phyloP scores from a whole-genome alignment of 2,329 filamentous ascomycete species.

The Ophiostoma fasciatum region DNA sequence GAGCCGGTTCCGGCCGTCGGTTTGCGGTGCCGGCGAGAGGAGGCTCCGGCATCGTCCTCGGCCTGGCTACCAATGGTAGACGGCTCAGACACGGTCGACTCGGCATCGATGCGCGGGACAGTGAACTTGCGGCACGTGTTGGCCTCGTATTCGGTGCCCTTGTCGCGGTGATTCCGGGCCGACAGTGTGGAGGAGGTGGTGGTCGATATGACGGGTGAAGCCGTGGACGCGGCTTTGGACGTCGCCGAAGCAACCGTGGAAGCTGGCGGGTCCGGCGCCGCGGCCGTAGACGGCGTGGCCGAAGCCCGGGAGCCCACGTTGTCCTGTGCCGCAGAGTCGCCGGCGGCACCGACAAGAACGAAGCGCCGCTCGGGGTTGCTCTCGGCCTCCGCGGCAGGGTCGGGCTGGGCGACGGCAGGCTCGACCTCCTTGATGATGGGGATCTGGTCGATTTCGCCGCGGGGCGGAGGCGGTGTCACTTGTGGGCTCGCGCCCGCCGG shows the following conservation, averaged over 20 bases:
- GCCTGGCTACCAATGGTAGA: not conserved
- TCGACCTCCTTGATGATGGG: conserved; percentile 50
- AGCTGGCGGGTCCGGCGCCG: too few relatives aligned
- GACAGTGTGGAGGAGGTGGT: conserved; percentile 1
- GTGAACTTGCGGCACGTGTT: conserved; percentile 27
- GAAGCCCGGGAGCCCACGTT: too few relatives aligned
- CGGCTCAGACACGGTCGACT: conserved; percentile 7
- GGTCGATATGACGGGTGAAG: not conserved
- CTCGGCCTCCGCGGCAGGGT: too few relatives aligned
- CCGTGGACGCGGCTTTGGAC: not conserved
- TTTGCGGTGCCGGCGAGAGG: not conserved
- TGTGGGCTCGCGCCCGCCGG: too few relatives aligned
- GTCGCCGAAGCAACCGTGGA: too few relatives aligned
- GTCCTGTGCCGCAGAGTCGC: too few relatives aligned
- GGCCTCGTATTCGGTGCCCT: conserved; percentile 20
- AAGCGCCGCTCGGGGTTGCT: conserved; percentile 50
- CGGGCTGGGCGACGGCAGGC: too few relatives aligned
- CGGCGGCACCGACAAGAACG: conserved; percentile 45
- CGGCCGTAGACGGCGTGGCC: too few relatives aligned
- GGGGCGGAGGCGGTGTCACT: too few relatives aligned
- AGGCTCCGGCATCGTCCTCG: not conserved
- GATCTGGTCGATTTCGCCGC: conserved; percentile 53
- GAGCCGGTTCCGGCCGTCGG: not conserved
- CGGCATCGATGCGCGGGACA: conserved; percentile 13
- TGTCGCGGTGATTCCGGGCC: not conserved